Evolutionary conservation across 163 green algal species (phyloP), one percentile per base, ranked within the genome.

Genomic region (Scenedesmus sp.): DNA sequence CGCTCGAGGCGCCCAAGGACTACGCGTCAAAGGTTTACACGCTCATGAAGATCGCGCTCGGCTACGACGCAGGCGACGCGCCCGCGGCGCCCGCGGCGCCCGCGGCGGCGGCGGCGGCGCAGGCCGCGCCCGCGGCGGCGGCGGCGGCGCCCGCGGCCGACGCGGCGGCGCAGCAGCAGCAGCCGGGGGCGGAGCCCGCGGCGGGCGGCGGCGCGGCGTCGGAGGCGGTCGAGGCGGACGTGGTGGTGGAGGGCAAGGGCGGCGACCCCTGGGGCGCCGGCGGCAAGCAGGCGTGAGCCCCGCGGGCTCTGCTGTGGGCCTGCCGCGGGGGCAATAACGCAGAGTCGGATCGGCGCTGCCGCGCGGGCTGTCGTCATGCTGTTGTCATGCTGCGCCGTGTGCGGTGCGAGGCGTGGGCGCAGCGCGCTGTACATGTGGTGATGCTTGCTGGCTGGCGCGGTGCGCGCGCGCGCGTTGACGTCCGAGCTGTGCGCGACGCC

Each of bases 21-120:
- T 87, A 84, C 45, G 82, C 75, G 36, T 58, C 20, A n/a, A 83
- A 83, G 64, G 85, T 91, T 17, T 91, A 88, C 81, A 90, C 83
- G 14, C 75, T 91, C 22, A 91, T 91, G 85, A 84, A 86, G 53
- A 79, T 87, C n/a, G 83, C 80, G 1, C 70, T 88, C 24, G 83
- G 79, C 20, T 72, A 72, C 26, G 83, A 88, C 75, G 50, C 75
- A n/a, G 75, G 33, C 53, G 69, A 56, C 29, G 50, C 63, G 3
- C 45, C 53, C 24, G 45, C 26, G 31, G 42, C 62, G 54, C 51
- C 53, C 31, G 79, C 71, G 28, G 20, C 64, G 36, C 62, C 77
- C 29, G 34, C 78, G 39, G 63, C 75, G 11, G 70, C 77, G 36
- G 48, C 78, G 31, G 63, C 75, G 11, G 36, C 29, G n/a, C 62